Percentiles rank a stretch among this genome's conserved stretches.
Evolutionary conservation across 768 basidiomycete genomes (phyloP).

Genomic region (Leucocoprinus birnbaumii): DNA sequence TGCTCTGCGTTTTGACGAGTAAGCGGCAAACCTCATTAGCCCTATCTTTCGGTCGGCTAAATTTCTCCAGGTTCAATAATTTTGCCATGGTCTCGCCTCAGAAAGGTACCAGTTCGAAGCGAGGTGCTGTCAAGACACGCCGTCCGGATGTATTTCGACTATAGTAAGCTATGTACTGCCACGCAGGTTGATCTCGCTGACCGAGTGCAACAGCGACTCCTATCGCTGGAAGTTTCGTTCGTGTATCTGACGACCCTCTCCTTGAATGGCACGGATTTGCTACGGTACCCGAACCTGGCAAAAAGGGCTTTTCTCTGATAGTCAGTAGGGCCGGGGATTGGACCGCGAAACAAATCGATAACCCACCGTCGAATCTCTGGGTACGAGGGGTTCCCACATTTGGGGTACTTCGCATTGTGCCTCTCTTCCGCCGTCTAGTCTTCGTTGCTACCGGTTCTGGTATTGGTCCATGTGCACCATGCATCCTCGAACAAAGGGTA

Average conservation of each 20-base stretch:
- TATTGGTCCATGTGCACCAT: constrained; percentile 60
- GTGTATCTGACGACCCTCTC: constrained; percentile 44
- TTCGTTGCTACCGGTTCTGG: constrained; percentile 58
- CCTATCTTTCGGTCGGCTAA: background rate
- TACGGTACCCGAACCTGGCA: constrained; percentile 44
- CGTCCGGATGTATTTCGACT: constrained; percentile 57
- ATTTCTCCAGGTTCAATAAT: constrained; percentile 40
- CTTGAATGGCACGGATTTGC: constrained; percentile 62
- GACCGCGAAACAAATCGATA: constrained; percentile 50
- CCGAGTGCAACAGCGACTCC: constrained; percentile 31
- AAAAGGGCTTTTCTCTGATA: constrained; percentile 52
- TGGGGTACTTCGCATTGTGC: constrained; percentile 52
- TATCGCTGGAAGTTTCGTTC: constrained; percentile 43
- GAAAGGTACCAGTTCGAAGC: constrained; percentile 50
- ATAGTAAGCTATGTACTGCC: constrained; percentile 31
- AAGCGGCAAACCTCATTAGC: background rate
- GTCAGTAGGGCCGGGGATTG: constrained; percentile 60
- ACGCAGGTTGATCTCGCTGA: background rate
- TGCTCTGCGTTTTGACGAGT: constrained; percentile 50
- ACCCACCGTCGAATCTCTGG: constrained; percentile 54
- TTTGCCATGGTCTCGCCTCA: constrained; percentile 57
- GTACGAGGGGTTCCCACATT: constrained; percentile 55
- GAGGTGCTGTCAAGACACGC: constrained; percentile 56
- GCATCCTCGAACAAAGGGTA: constrained; percentile 46
- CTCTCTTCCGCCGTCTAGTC: constrained; percentile 52